Conservation (phyloP, 352 stramenopile genomes). For the Phytophthora meadii region DNA sequence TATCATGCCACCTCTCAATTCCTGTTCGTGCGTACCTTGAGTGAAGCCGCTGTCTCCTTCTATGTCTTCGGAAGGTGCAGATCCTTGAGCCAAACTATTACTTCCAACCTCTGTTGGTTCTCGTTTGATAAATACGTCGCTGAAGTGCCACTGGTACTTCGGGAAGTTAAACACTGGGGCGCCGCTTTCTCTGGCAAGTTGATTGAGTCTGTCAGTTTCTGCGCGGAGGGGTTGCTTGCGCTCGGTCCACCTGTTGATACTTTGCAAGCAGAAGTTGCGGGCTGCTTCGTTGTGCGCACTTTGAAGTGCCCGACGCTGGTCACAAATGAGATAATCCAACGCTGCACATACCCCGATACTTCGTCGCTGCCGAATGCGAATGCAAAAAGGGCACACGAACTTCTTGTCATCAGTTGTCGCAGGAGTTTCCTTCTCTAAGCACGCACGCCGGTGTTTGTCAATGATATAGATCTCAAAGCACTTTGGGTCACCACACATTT, state of each 20-base stretch:
- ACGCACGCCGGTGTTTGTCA: constrained; percentile 38
- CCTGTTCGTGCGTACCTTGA: constrained; percentile 15
- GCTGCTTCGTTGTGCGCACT: constrained; percentile 31
- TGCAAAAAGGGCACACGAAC: constrained; percentile 50
- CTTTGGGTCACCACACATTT: constrained; percentile 36
- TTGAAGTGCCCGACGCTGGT: constrained; percentile 36
- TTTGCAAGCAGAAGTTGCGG: constrained; percentile 49
- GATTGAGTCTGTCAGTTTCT: constrained; percentile 43
- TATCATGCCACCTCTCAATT: neutral
- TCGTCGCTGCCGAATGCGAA: constrained; percentile 45
- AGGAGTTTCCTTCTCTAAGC: constrained; percentile 26
- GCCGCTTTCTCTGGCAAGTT: constrained; percentile 37
- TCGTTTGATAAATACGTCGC: constrained; percentile 39
- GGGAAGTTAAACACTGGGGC: constrained; percentile 49
- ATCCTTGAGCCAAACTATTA: neutral
- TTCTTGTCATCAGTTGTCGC: constrained; percentile 14
- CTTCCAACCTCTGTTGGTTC: constrained; percentile 16
- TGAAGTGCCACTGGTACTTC: constrained; percentile 46
- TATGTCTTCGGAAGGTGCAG: constrained; percentile 1
- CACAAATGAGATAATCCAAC: constrained; percentile 42
- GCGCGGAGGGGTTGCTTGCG: constrained; percentile 25
- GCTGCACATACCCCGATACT: constrained; percentile 35
- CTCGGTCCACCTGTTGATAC: constrained; percentile 36
- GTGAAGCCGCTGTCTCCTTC: constrained; percentile 4
- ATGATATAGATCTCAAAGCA: constrained; percentile 36